Evolutionary conservation across 805 yeast genomes (phyloP).

Genomic region (Teunomyces tritomae): DNA sequence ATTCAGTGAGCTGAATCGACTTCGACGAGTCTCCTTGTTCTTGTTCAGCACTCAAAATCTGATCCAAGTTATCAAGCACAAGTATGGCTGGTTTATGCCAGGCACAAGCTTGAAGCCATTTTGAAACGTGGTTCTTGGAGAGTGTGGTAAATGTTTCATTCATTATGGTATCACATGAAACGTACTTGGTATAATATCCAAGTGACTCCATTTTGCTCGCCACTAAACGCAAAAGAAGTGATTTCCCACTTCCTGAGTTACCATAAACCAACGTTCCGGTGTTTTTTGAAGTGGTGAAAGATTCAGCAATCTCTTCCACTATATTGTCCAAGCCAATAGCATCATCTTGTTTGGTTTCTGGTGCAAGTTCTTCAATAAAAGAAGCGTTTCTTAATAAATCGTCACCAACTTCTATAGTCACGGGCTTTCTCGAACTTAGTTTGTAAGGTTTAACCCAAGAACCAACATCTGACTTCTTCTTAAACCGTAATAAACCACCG

Average conservation of each 20-base stretch:
- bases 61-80: slow-evolving; percentile 76
- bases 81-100: slow-evolving; percentile 81
- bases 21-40: slow-evolving; percentile 57
- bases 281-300: slow-evolving; percentile 42
- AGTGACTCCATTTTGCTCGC: slow-evolving; percentile 33
- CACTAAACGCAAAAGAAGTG: slow-evolving; percentile 49
- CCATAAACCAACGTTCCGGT: slow-evolving; percentile 69
- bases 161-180: slow-evolving; percentile 54
- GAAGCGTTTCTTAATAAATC: slow-evolving; percentile 47
- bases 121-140: slow-evolving; percentile 40
- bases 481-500: slow-evolving; percentile 61
- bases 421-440: slow-evolving; percentile 24
- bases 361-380: slow-evolving; percentile 22
- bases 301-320: slow-evolving; percentile 37
- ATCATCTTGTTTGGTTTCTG: slow-evolving; percentile 5
- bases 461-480: slow-evolving; percentile 38
- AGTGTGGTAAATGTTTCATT: slow-evolving; percentile 52
- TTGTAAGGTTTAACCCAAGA: slow-evolving; percentile 43
- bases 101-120: slow-evolving; percentile 49
- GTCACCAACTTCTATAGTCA: slow-evolving; percentile 48
- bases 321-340: slow-evolving; percentile 59
- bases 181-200: slow-evolving; percentile 45
- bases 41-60: slow-evolving; percentile 63
- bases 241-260: slow-evolving; percentile 78
- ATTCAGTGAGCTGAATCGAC: slow-evolving; percentile 65